Base-by-base conservation (phyloP, 2,329 filamentous ascomycete genomes). In the Apiospora saccharicola region DNA sequence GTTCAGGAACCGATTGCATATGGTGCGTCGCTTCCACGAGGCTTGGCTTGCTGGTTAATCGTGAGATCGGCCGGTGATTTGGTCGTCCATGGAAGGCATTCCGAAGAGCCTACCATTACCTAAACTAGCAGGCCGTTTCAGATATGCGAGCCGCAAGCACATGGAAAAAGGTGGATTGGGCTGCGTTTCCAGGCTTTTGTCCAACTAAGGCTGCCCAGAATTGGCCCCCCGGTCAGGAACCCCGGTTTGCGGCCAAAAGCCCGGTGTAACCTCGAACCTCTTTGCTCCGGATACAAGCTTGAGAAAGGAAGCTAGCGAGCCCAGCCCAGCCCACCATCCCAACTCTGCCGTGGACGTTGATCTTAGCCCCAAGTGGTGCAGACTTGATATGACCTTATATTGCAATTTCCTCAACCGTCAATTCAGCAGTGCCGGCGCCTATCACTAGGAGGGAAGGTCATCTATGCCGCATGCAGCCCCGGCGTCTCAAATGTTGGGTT, bases 91-190 rank as follows among this genome's bases (percentile, higher is more conserved):
- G 53, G 53, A 61, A 61, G 53, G 53, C 53, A 34, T 61, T 34
- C 53, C 53, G 53, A 34, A 61, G 30, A 61, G 30, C 26, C 53
- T 22, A 30, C 53, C 53, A 37, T 37, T 16, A 61, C 26, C 16
- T 34, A 12, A 19, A 37, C 53, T 61, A 61, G 57, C 57, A 34
- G n/a, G 34, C 57, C 57, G 57, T 64, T 64, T 64, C 57, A 64
- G 57, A 64, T 41, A 64, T 64, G 57, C 57, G 57, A 64, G 57
- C 57, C 57, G 34, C 57, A 64, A 41, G 51, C 53, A 61, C 53
- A 61, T 61, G 53, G 53, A 13, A 37, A 37, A 12, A 19, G 30
- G 37, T 30, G 53, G 22, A 12, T n/a, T 10, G 19, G 19, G 12
- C 34, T 64, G 57, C 16, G 12, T 22, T 41, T 64, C 57, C 57